These are phyloP conservation scores for Solanum pennellii DNA, from an alignment of 257 asterid species.

Conservation along the genomic window DNA sequence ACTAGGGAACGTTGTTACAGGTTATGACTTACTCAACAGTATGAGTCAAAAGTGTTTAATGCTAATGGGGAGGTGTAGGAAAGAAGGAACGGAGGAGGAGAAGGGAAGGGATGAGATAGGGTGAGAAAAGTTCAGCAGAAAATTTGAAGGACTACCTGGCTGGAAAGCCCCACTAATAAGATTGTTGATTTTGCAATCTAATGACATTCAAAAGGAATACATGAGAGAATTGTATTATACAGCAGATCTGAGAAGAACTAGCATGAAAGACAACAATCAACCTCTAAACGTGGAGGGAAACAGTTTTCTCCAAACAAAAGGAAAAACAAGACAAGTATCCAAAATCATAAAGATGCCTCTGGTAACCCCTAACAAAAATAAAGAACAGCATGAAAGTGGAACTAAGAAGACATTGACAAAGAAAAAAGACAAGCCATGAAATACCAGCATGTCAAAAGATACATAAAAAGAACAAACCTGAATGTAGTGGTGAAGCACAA, in stretches of 20 bases:
- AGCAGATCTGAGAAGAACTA: background rate
- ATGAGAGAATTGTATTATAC: background rate
- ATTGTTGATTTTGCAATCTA: background rate
- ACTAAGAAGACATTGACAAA: background rate
- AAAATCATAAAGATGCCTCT: background rate
- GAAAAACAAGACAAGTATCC: background rate
- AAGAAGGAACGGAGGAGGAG: background rate
- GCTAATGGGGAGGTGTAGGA: background rate
- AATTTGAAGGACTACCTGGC: background rate
- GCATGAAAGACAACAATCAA: background rate
- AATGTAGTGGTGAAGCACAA: conserved; percentile 89
- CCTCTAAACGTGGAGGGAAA: background rate
- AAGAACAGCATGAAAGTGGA: background rate
- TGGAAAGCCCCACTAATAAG: background rate
- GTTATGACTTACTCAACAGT: background rate
- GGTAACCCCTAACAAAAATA: background rate
- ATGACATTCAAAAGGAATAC: background rate
- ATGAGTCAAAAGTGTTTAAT: background rate
- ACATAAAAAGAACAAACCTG: conserved; percentile 52
- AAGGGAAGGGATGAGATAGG: background rate
- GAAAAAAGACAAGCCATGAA: background rate
- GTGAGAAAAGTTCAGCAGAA: background rate
- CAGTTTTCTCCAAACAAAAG: background rate
- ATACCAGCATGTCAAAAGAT: background rate
- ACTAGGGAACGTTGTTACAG: background rate